These are phyloP conservation scores for Xylaria sp. DNA, from an alignment of 2,329 filamentous ascomycete genomes.

Conservation along the genomic window DNA sequence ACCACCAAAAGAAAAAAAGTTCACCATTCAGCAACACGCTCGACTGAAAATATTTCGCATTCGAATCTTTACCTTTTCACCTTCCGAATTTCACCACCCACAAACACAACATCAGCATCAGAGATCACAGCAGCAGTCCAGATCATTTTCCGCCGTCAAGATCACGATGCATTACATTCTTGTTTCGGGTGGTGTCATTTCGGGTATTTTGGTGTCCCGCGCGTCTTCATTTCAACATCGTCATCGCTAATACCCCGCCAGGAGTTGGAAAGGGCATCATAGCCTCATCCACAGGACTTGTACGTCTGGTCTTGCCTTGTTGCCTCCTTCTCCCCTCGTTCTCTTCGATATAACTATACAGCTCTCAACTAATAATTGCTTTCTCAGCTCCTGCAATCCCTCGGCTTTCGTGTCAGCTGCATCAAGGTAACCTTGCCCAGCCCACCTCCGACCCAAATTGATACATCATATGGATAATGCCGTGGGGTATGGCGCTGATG, in stretches of 20 bases:
- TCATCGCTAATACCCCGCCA: slow-evolving; percentile 35
- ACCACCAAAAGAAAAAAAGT: not conserved
- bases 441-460: slow-evolving; percentile 55
- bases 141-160: not conserved
- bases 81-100: slow-evolving; percentile 35
- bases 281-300: slow-evolving; percentile 37
- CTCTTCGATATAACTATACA: not conserved
- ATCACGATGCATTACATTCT: slow-evolving; percentile 82
- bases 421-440: slow-evolving; percentile 69
- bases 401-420: slow-evolving; percentile 75
- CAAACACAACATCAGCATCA: slow-evolving; percentile 18
- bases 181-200: slow-evolving; percentile 75
- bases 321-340: not conserved
- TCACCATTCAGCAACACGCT: slow-evolving; percentile 17
- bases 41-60: slow-evolving; percentile 26
- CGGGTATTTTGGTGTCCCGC: slow-evolving; percentile 35
- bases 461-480: not conserved
- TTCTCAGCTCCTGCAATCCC: slow-evolving; percentile 80
- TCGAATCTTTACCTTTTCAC: slow-evolving; percentile 6
- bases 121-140: slow-evolving; percentile 19
- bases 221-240: slow-evolving; percentile 13
- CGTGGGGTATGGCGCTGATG: slow-evolving; percentile 19
- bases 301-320: slow-evolving; percentile 17
- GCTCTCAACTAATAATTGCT: slow-evolving; percentile 61
- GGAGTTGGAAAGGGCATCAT: slow-evolving; percentile 44